Conservation (phyloP, 2,329 filamentous ascomycete genomes). For the Ceratocystis albifundus region DNA sequence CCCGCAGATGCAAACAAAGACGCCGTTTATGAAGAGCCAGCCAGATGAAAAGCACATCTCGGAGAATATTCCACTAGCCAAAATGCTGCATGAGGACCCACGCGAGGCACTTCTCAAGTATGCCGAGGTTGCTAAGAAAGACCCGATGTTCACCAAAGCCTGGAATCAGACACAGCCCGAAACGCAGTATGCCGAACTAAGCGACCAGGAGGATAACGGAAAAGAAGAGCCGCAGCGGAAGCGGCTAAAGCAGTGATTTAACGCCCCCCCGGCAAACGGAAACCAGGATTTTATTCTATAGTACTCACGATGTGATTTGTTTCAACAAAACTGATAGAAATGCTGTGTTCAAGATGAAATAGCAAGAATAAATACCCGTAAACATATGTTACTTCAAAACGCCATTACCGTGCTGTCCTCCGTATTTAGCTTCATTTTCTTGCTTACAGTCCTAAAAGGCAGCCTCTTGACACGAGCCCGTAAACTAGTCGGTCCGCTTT, state of each 20-base stretch:
- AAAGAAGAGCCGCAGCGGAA: slow-evolving; percentile 51
- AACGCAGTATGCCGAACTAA: slow-evolving; percentile 79
- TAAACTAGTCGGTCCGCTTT: background rate
- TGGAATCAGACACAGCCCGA: slow-evolving; percentile 88
- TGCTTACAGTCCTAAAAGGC: background rate
- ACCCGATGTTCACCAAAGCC: slow-evolving; percentile 87
- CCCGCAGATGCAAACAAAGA: slow-evolving; percentile 72
- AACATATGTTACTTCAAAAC: too few species aligned
- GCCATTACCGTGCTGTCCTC: too few species aligned
- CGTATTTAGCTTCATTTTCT: background rate
- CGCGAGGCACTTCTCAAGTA: slow-evolving; percentile 90
- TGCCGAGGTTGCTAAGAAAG: slow-evolving; percentile 81
- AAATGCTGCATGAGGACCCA: slow-evolving; percentile 93
- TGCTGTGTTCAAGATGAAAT: too few species aligned
- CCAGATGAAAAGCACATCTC: slow-evolving; percentile 84
- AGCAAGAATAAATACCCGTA: too few species aligned
- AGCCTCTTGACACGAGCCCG: background rate
- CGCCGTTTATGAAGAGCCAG: slow-evolving; percentile 81
- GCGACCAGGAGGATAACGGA: slow-evolving; percentile 65
- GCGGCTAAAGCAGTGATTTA: slow-evolving; percentile 41
- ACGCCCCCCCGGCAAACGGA: background rate
- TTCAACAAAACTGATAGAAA: too few species aligned
- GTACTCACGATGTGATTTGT: background rate
- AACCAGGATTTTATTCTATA: background rate
- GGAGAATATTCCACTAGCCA: slow-evolving; percentile 60